Evolutionary conservation across 805 yeast species (phyloP).

Genomic region (Tetrapisispora pingtungensis): DNA sequence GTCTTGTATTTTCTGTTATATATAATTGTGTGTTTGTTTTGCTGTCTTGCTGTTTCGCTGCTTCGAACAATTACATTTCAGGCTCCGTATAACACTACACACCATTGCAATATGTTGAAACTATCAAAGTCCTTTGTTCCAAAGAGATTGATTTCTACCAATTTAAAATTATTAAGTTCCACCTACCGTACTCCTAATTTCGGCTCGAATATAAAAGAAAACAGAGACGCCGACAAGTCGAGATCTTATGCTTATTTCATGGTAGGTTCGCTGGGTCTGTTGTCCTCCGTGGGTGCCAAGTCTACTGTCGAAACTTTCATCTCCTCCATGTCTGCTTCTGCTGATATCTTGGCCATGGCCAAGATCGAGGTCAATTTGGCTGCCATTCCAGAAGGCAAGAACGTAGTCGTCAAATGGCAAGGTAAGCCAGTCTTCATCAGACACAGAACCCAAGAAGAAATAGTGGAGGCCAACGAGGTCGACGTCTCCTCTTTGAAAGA

Average conservation of each 20-base stretch:
- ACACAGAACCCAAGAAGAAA: slow-evolving; percentile 92
- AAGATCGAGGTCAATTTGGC: slow-evolving; percentile 94
- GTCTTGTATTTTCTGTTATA: no score
- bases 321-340: slow-evolving; percentile 92
- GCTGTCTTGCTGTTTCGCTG: no score
- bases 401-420: slow-evolving; percentile 98
- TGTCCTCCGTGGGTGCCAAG: slow-evolving; percentile 90
- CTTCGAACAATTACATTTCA: no score
- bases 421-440: slow-evolving; percentile 99
- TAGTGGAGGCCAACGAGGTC: slow-evolving; percentile 83
- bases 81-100: no score
- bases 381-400: slow-evolving; percentile 94
- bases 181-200: slow-evolving; percentile 89
- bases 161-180: not conserved
- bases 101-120: not conserved
- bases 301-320: slow-evolving; percentile 91
- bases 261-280: slow-evolving; percentile 90
- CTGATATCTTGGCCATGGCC: slow-evolving; percentile 98
- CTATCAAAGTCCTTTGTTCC: not conserved
- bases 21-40: no score
- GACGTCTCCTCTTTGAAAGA: slow-evolving; percentile 77
- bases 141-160: not conserved
- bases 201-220: slow-evolving; percentile 64
- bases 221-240: slow-evolving; percentile 59
- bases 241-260: slow-evolving; percentile 92